Evolutionary conservation across 495 filamentous ascomycete genomes (phyloP).

Genomic region (Penicillium malachiteum): DNA sequence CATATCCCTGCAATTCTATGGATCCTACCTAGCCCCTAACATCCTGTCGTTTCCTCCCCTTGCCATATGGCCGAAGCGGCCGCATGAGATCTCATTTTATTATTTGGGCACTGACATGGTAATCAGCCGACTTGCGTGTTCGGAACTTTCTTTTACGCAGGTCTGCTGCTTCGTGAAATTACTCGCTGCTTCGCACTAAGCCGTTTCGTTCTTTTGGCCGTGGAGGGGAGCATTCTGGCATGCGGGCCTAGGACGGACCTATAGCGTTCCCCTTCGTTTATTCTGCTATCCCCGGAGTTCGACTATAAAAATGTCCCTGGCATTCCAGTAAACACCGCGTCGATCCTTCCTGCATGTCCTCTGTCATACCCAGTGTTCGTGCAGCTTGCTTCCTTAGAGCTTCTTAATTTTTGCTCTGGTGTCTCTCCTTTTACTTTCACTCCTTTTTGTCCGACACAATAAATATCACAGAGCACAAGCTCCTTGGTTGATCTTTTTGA

Average conservation of each 20-base stretch:
- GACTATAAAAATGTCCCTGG: conserved; percentile 33
- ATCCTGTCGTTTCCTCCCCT: neutral
- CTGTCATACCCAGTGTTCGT: conserved; percentile 7
- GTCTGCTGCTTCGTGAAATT: conserved; percentile 23
- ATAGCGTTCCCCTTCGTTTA: conserved; percentile 7
- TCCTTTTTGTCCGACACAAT: conserved; percentile 10
- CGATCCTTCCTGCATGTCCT: conserved; percentile 22
- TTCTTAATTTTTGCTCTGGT: conserved; percentile 8
- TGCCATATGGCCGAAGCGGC: conserved; percentile 18
- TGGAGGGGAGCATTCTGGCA: conserved; percentile 24
- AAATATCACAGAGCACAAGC: conserved; percentile 17
- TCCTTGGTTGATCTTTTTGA: conserved; percentile 23
- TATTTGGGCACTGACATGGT: conserved; percentile 14
- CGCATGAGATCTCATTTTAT: conserved; percentile 12
- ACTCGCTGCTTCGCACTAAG: conserved; percentile 15
- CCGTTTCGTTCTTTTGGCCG: conserved; percentile 10
- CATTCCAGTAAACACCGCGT: conserved; percentile 36
- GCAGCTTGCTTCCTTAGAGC: conserved; percentile 4
- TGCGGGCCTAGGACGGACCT: conserved; percentile 20
- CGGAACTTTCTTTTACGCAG: conserved; percentile 19
- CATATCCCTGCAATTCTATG: conserved; percentile 3
- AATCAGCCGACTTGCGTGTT: conserved; percentile 24
- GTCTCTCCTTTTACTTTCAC: conserved; percentile 10
- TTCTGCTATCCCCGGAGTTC: conserved; percentile 20
- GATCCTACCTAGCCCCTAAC: conserved; percentile 13